phyloP scores from a whole-genome alignment of 768 basidiomycete species.

The Hygrocybe coccinea region DNA sequence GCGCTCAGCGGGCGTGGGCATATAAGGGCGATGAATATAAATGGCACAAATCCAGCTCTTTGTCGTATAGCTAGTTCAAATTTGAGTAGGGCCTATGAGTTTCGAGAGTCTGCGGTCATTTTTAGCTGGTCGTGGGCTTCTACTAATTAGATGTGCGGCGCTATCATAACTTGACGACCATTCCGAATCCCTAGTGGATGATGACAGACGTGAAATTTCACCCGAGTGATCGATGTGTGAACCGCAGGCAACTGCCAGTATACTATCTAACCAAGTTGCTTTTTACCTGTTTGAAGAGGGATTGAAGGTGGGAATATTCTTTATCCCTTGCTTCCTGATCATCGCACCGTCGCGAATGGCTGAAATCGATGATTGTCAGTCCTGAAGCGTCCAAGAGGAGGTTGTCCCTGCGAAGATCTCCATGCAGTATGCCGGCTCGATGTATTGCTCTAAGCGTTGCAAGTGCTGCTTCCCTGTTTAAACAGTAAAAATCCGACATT shows the following conservation, averaged over 20 bases:
- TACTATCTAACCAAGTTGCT: not conserved
- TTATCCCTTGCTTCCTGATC: constrained; percentile 12
- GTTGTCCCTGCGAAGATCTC: constrained; percentile 16
- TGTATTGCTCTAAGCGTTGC: constrained; percentile 15
- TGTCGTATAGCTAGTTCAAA: too few relatives aligned
- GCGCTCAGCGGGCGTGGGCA: too few relatives aligned
- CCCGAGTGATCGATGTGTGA: not conserved
- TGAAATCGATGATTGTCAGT: constrained; percentile 16
- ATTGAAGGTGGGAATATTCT: constrained; percentile 12
- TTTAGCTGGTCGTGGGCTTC: too few relatives aligned
- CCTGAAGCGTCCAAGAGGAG: constrained; percentile 14
- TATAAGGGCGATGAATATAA: too few relatives aligned
- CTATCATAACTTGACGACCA: too few relatives aligned
- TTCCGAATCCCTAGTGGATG: too few relatives aligned
- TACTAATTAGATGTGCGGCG: too few relatives aligned
- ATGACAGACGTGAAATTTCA: not conserved
- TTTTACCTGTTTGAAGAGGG: constrained; percentile 5
- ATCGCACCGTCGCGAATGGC: constrained; percentile 12
- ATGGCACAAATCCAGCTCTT: too few relatives aligned
- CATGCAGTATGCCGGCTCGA: constrained; percentile 17
- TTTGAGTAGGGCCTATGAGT: too few relatives aligned
- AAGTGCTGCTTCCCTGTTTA: constrained; percentile 13
- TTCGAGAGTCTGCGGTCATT: too few relatives aligned
- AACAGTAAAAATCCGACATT: constrained; percentile 5
- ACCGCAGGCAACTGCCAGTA: not conserved